A percentile compares a stretch with the other conserved stretches of the same genome.
Evolutionary conservation across 2,329 filamentous ascomycete species (phyloP).

Genomic region (Cryoendolithus antarcticus): DNA sequence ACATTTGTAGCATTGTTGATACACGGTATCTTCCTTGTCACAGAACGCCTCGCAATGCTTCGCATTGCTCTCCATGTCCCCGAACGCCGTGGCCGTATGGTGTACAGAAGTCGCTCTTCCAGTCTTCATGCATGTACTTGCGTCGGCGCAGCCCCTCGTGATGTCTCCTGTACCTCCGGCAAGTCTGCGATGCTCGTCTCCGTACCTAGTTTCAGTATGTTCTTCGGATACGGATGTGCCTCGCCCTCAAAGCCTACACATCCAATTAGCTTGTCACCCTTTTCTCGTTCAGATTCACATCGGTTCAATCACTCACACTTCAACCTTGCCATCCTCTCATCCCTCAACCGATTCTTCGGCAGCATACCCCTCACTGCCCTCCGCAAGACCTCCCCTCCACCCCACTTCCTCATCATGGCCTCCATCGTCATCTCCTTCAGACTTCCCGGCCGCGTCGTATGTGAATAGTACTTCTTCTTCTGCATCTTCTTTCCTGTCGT

Average conservation of each 20-base stretch:
- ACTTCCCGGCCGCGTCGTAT: slow-evolving; percentile 80
- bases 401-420: slow-evolving; percentile 83
- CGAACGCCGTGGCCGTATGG: no score
- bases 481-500: slow-evolving; percentile 83
- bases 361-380: slow-evolving; percentile 94
- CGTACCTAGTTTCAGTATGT: slow-evolving; percentile 57
- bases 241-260: slow-evolving; percentile 72
- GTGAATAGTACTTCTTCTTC: slow-evolving; percentile 92
- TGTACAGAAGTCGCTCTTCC: no score
- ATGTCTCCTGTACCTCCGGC: slow-evolving; percentile 27
- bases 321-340: slow-evolving; percentile 73
- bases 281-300: not conserved
- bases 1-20: not conserved
- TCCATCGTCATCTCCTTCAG: slow-evolving; percentile 90
- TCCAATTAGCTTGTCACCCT: not conserved
- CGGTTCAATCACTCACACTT: slow-evolving; percentile 47
- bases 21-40: slow-evolving; percentile 2
- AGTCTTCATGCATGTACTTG: slow-evolving; percentile 3
- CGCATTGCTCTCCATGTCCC: no score
- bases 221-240: slow-evolving; percentile 81
- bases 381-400: slow-evolving; percentile 79
- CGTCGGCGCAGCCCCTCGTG: slow-evolving; percentile 11
- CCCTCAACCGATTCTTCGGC: slow-evolving; percentile 86
- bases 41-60: not conserved
- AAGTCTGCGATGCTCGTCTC: slow-evolving; percentile 17